phyloP scores from a whole-genome alignment of 169 alveolate genomes.

The Besnoitia besnoiti region DNA sequence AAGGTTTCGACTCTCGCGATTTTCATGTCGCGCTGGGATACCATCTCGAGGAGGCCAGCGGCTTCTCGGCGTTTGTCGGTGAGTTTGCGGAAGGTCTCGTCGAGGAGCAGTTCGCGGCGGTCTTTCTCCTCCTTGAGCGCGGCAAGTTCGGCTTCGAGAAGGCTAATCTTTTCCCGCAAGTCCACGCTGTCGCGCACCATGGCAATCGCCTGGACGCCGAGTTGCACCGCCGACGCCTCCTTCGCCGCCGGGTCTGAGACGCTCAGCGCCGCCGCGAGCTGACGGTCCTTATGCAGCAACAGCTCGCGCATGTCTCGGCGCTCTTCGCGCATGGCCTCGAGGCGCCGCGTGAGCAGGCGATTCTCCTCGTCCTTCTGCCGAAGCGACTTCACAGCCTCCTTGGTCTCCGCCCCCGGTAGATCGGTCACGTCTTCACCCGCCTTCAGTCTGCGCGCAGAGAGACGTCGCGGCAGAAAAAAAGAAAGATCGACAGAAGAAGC shows the following conservation, averaged over 20 bases:
- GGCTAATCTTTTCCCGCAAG: slow-evolving; percentile 41
- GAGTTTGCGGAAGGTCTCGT: slow-evolving; percentile 57
- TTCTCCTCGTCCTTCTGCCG: slow-evolving; percentile 1
- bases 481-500: neutral
- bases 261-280: slow-evolving; percentile 47
- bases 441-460: neutral
- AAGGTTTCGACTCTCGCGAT: slow-evolving; percentile 62
- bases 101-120: slow-evolving; percentile 42
- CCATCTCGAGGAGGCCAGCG: slow-evolving; percentile 64
- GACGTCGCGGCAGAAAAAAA: neutral
- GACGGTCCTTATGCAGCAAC: slow-evolving; percentile 60
- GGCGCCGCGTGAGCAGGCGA: neutral
- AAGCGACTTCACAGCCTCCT: neutral
- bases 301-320: slow-evolving; percentile 58
- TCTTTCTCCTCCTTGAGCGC: slow-evolving; percentile 39
- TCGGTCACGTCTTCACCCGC: neutral
- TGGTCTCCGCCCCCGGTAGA: neutral
- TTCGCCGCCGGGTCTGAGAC: slow-evolving; percentile 49
- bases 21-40: slow-evolving; percentile 66
- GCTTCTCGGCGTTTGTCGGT: slow-evolving; percentile 64
- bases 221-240: slow-evolving; percentile 65
- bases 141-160: slow-evolving; percentile 48
- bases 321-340: slow-evolving; percentile 57
- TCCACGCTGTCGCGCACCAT: slow-evolving; percentile 58
- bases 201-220: slow-evolving; percentile 63